Conservation (phyloP, 768 basidiomycete species). For the Suillus subalutaceus region DNA sequence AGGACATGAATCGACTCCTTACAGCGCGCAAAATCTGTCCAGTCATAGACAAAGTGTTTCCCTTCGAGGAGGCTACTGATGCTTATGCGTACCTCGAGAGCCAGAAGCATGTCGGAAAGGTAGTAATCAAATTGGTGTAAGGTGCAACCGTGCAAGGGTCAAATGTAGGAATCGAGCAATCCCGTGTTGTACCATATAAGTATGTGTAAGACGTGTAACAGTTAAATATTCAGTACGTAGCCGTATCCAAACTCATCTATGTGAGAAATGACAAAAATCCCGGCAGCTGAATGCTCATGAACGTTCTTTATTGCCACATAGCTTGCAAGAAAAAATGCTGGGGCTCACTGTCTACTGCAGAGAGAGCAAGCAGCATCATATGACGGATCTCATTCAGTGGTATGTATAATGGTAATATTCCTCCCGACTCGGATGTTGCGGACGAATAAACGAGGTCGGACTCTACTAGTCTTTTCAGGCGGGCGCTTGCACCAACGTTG, state of each 20-base stretch:
- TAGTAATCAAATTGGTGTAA: slow-evolving; percentile 50
- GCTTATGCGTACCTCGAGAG: slow-evolving; percentile 57
- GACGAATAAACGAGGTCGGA: too few species aligned
- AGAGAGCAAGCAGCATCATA: neutral
- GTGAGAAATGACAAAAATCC: too few species aligned
- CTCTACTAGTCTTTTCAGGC: too few species aligned
- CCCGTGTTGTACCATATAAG: too few species aligned
- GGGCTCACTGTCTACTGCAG: neutral
- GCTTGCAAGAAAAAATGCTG: too few species aligned
- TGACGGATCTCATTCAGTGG: too few species aligned
- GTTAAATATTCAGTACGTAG: neutral
- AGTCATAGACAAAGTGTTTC: slow-evolving; percentile 59
- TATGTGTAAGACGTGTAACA: neutral
- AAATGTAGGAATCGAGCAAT: neutral
- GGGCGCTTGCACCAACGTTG: too few species aligned
- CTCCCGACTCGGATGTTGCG: too few species aligned
- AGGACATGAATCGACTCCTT: slow-evolving; percentile 54
- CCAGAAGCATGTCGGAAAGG: slow-evolving; percentile 64
- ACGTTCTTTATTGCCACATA: neutral
- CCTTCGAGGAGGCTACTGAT: slow-evolving; percentile 52
- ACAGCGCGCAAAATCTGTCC: slow-evolving; percentile 48
- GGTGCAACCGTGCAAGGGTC: neutral
- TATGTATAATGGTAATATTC: too few species aligned
- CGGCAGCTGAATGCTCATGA: neutral
- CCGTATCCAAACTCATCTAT: neutral